Evolutionary conservation across 805 yeast species (phyloP), one percentile per base, ranked within the genome.

Genomic region (Hagleromyces aurorensis): DNA sequence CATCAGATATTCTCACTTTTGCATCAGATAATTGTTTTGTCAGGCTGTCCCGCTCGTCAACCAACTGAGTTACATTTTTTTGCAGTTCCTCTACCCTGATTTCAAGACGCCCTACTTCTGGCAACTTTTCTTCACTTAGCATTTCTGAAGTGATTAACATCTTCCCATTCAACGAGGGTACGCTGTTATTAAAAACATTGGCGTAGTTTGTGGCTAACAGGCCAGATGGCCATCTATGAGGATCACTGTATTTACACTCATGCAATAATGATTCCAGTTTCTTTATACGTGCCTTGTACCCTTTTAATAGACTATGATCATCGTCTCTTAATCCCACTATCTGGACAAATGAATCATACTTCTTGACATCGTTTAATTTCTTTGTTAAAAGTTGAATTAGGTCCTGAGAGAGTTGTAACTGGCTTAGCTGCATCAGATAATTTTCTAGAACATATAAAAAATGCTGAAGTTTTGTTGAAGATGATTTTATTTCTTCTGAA

Each of bases 221-320:
- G 57, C 65, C 44, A 36, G 68, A 46, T 3, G 64, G 65, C 67
- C 68, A 64, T 28, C 55, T 57, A 18, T 64, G 65, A 21, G 74
- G 61, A 29, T 73, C 70, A 25, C 68, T 67, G 46, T 68, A 74
- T 40, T 72, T 83, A 31, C 75, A 79, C 38, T 81, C 84, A 49
- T 85, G 91, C 10, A 86, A 57, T 21, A 85, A 55, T 32, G 72
- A 78, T 43, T 86, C 96, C 30, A 89, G 65, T 42, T 80, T 80
- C 38, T 72, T 73, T 22, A 89, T 82, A 30, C 94, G 62, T 7
- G 71, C 55, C 50, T 78, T 78, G 40, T 85, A 78, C 0, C 82
- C 83, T 39, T 66, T 66, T 7, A 79, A 59, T 8, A 69, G 46
- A 23, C 66, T 73, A 3, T 57, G 26, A 12, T 20, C 24, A 2